Evolutionary conservation across 257 asterid species (phyloP).

Genomic region (Dorcoceras hygrometricum): DNA sequence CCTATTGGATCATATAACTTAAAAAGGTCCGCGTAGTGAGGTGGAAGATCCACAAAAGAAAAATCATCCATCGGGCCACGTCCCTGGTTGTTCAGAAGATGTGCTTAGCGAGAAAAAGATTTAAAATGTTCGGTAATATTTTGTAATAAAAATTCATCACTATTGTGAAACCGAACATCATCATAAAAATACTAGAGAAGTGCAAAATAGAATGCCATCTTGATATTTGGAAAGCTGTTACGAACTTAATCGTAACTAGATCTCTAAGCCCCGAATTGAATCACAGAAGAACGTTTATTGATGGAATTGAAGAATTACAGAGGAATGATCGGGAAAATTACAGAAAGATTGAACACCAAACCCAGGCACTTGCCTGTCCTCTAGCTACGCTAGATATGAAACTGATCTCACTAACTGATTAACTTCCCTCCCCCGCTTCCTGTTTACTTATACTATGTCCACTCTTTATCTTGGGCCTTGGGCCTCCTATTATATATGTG

Average conservation of each 20-base stretch:
- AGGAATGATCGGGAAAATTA: too few relatives aligned
- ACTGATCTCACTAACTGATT: too few relatives aligned
- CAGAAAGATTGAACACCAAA: too few relatives aligned
- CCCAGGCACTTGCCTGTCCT: too few relatives aligned
- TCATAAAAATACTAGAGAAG: background rate
- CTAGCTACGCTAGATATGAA: too few relatives aligned
- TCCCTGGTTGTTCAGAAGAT: constrained; percentile 50
- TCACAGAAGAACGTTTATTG: too few relatives aligned
- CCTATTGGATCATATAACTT: constrained; percentile 82
- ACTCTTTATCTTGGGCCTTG: too few relatives aligned
- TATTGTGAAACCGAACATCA: background rate
- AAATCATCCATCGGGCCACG: constrained; percentile 90
- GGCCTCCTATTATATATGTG: too few relatives aligned
- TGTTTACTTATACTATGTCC: too few relatives aligned
- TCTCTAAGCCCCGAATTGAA: background rate
- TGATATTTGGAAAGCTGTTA: background rate
- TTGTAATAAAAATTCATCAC: background rate
- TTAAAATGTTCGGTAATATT: background rate
- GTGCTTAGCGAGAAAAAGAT: constrained; percentile 2
- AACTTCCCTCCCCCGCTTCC: too few relatives aligned
- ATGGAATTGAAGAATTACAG: too few relatives aligned
- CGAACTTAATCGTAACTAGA: background rate
- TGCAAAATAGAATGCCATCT: background rate
- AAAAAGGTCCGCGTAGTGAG: constrained; percentile 62
- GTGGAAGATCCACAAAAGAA: constrained; percentile 63